Evolutionary conservation across 2,329 filamentous ascomycete genomes (phyloP).

Genomic region (Chaetomium olivaceum): DNA sequence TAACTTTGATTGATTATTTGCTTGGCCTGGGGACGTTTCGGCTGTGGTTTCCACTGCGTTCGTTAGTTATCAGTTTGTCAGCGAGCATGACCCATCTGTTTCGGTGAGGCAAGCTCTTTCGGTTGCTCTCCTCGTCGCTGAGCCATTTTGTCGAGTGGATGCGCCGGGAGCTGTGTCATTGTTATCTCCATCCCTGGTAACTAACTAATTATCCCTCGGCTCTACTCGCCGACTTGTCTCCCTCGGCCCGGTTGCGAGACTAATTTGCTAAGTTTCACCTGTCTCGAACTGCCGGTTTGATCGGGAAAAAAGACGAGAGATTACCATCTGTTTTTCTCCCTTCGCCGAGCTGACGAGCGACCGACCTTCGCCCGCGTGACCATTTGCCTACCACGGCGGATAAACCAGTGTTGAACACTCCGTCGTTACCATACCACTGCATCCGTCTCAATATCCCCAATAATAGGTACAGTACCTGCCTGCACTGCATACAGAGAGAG

Average conservation of each 20-base stretch:
- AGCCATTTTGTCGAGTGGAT: neutral
- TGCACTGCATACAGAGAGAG: neutral
- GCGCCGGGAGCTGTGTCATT: neutral
- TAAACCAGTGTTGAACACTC: neutral
- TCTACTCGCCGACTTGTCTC: neutral
- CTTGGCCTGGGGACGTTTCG: neutral
- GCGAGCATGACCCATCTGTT: slow-evolving; percentile 15
- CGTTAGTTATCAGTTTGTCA: slow-evolving; percentile 15
- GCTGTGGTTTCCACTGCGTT: slow-evolving; percentile 17
- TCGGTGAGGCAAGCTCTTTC: neutral
- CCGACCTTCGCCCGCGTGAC: neutral
- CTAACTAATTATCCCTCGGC: neutral
- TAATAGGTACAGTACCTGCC: neutral
- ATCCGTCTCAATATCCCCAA: neutral
- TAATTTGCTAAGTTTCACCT: neutral
- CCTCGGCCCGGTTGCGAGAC: neutral
- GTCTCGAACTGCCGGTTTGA: neutral
- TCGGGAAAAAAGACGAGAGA: neutral
- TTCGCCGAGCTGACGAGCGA: neutral
- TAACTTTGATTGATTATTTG: neutral
- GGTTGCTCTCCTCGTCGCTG: neutral
- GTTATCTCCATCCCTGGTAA: neutral
- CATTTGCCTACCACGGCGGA: neutral
- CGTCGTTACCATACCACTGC: too few species aligned
- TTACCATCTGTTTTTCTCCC: neutral